Base-by-base conservation (phyloP, 2,329 filamentous ascomycete genomes). In the Keithomyces neogunnii region DNA sequence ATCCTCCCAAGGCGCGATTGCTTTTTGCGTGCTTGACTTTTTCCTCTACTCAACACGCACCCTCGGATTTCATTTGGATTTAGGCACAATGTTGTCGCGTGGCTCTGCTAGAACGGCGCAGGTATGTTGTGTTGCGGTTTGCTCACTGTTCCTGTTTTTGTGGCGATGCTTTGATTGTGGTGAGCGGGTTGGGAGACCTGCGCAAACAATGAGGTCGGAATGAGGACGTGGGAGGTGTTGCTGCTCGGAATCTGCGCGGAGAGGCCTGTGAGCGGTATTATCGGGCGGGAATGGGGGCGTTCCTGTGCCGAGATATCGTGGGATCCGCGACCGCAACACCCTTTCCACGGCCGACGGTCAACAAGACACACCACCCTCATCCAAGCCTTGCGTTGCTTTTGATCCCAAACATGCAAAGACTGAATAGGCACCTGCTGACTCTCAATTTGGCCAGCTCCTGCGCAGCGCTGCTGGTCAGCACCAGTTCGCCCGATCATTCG, bases 401-500 rank as follows among this genome's bases (percentile, higher is more conserved):
- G n/a, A 5, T 29, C n/a, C 6, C 28, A 28, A 7, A 29, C 40
- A 33, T 43, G 45, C 45, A 13, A 10, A 35, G 10, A 11, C 32
- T 42, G 5, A 29, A 47, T 26, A 31, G 38, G 28, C 10, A 33
- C 26, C 7, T 5, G 31, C 51, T 48, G 28, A 51, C 40, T 19
- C 2, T 43, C 3, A 5, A 9, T 48, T 47, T 45, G 8, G 53
- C 13, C 59, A 82, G 78, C 72, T 77, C 71, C 71, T 81, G 62
- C 73, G 76, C 67, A 67, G 75, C 66, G 69, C 73, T 57, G 73
- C 75, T 59, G 64, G 50, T 13, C 69, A 62, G 63, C 71, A 73
- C 60, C 70, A 71, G 60, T 64, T 68, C 59, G 68, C 73, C 54
- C 77, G 79, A 68, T 73, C 74, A 63, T 85, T 90, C 70, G 89